Conservation (phyloP, 2,329 filamentous ascomycete species). For the Fusarium multiceps region DNA sequence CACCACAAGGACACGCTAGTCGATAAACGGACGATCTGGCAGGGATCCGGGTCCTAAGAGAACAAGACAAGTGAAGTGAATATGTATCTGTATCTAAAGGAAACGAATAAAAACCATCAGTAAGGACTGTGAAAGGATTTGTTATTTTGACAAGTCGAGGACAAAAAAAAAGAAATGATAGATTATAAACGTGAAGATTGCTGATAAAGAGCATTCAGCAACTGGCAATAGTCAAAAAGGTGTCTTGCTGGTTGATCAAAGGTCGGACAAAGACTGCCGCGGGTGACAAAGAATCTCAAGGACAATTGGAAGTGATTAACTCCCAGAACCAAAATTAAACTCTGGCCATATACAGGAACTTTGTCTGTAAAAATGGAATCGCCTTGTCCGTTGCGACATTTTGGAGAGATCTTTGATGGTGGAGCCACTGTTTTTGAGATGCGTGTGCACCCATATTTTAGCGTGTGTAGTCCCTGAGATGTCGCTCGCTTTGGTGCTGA, state of each 20-base stretch:
- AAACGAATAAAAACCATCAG: slow-evolving; percentile 41
- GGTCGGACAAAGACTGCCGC: slow-evolving; percentile 42
- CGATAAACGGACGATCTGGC: slow-evolving; percentile 31
- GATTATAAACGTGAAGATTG: slow-evolving; percentile 14
- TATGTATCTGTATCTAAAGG: slow-evolving; percentile 36
- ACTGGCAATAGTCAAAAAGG: slow-evolving; percentile 13
- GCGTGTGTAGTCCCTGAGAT: slow-evolving; percentile 38
- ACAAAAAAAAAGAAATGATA: not conserved
- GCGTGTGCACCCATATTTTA: slow-evolving; percentile 41
- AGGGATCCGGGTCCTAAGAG: slow-evolving; percentile 37
- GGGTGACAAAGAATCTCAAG: slow-evolving; percentile 33
- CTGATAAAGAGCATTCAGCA: slow-evolving; percentile 26
- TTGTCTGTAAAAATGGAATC: slow-evolving; percentile 37
- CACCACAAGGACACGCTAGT: slow-evolving; percentile 43
- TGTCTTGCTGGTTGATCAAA: slow-evolving; percentile 23
- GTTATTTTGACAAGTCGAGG: not conserved
- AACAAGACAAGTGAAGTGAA: slow-evolving; percentile 30
- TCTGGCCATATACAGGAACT: slow-evolving; percentile 14
- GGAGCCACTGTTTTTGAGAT: slow-evolving; percentile 39
- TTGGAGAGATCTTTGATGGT: slow-evolving; percentile 35
- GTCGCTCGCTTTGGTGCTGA: slow-evolving; percentile 37
- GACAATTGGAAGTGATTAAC: slow-evolving; percentile 12
- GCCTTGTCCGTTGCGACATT: slow-evolving; percentile 36
- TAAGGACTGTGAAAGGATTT: slow-evolving; percentile 26
- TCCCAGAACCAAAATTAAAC: slow-evolving; percentile 34